phyloP scores from a whole-genome alignment of 2,329 filamentous ascomycete genomes.

The Raffaelea arxii region DNA sequence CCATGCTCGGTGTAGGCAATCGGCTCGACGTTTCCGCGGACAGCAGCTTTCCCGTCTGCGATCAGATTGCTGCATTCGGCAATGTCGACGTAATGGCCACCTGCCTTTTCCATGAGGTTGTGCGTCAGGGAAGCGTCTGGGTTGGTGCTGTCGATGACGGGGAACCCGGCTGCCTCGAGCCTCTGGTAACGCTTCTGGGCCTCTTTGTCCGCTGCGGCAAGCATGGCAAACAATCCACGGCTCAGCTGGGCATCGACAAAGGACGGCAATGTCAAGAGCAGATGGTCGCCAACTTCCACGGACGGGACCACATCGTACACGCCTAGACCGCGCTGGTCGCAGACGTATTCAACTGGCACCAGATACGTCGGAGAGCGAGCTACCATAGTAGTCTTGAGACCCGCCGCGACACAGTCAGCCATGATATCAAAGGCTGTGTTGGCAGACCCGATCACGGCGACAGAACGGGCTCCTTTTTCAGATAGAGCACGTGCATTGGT shows the following conservation, averaged over 20 bases:
- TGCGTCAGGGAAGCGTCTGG: neutral
- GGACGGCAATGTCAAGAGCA: slow-evolving; percentile 1
- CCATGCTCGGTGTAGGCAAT: slow-evolving; percentile 1
- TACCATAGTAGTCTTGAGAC: slow-evolving; percentile 2
- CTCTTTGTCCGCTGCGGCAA: neutral
- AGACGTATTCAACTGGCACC: slow-evolving; percentile 1
- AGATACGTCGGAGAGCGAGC: slow-evolving; percentile 2
- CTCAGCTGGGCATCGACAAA: slow-evolving; percentile 2
- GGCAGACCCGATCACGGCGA: slow-evolving; percentile 3
- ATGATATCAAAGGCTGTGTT: slow-evolving; percentile 7
- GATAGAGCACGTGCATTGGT: neutral
- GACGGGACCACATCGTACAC: slow-evolving; percentile 1
- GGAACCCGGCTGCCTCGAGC: slow-evolving; percentile 1
- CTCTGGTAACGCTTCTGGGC: slow-evolving; percentile 2
- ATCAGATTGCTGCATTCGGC: neutral
- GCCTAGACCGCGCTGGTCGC: slow-evolving; percentile 1
- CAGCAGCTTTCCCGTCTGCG: neutral
- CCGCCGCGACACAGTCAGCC: neutral
- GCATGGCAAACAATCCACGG: neutral
- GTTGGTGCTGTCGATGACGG: neutral
- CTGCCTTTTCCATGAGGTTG: slow-evolving; percentile 1
- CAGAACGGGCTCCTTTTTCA: neutral
- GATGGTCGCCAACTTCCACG: neutral
- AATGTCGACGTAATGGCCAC: slow-evolving; percentile 4
- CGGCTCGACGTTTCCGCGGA: slow-evolving; percentile 1